phyloP scores from a whole-genome alignment of 805 yeast species.

The Myxozyma vanderwaltii region DNA sequence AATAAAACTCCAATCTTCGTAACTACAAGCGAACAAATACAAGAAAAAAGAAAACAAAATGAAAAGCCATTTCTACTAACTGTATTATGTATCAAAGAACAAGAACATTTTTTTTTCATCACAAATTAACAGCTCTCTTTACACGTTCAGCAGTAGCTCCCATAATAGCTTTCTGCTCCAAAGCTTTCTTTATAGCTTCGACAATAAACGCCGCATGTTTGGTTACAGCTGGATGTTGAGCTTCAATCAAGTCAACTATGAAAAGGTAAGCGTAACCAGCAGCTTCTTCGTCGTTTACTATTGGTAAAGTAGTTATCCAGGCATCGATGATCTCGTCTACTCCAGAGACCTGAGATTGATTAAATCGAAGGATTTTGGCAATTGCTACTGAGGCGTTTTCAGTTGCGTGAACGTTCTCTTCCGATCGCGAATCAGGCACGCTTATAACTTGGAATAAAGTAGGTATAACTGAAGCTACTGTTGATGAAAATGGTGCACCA shows the following conservation, averaged over 20 bases:
- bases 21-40: no score
- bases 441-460: slow-evolving; percentile 71
- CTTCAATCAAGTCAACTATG: slow-evolving; percentile 68
- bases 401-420: slow-evolving; percentile 81
- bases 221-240: slow-evolving; percentile 60
- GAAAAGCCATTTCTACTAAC: neutral
- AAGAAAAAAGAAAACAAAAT: neutral
- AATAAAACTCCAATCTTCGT: no score
- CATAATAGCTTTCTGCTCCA: slow-evolving; percentile 24
- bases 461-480: slow-evolving; percentile 69
- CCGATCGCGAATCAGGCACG: slow-evolving; percentile 81
- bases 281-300: slow-evolving; percentile 81
- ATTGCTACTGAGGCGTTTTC: slow-evolving; percentile 82
- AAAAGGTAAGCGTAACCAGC: slow-evolving; percentile 83
- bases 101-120: neutral
- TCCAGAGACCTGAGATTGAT: slow-evolving; percentile 54
- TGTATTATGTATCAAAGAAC: neutral
- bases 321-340: slow-evolving; percentile 60
- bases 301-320: slow-evolving; percentile 84
- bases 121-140: slow-evolving; percentile 26
- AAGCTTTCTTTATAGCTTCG: slow-evolving; percentile 23
- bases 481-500: slow-evolving; percentile 61
- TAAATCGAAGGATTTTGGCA: slow-evolving; percentile 70
- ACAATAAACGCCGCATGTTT: slow-evolving; percentile 50
- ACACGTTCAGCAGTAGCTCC: slow-evolving; percentile 34